Base-by-base conservation (phyloP, 257 asterid species). In the Solanum peruvianum region DNA sequence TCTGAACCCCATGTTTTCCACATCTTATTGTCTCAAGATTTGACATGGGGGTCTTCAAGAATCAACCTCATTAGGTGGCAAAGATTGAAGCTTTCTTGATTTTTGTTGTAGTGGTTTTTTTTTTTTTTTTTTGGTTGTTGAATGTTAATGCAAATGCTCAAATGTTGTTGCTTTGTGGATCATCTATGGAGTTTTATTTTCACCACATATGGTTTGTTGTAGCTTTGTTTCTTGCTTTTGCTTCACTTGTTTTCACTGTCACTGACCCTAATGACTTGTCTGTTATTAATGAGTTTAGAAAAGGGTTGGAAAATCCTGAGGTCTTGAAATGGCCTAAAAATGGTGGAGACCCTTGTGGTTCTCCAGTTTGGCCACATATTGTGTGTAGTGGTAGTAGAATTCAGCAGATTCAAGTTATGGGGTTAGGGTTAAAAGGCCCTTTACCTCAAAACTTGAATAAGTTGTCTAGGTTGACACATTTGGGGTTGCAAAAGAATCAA, bases 361-460 rank as follows among this genome's bases (percentile, higher is more conserved):
- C 98, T 52, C 98, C 98, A 29, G 87, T 86, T 10, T 96, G 98
- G 99, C 94, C 93, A 1, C 96, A 95, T 90, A 62, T 96, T 3
- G 94, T 42, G 81, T 96, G 99, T 69, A 42, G 88, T 15, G 92
- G 88, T 25, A 85, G 76, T 86, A 89, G 98, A 52, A 96, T 96
- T 45, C 52, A 95, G 8, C 99, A 96, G 92, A 94, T 96, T 94
- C 98, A 96, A 90, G 99, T 93, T n/a, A 90, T 86, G 81, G 93
- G 92, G 9, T 91, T 95, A 89, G 98, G 99, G 4, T 84, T 96
- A 29, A 91, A 91, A 70, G 99, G 99, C 64, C 93, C 95, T 49
- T 91, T 96, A 60, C 99, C 99, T 41, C 87, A 86, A 41, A 93
- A 91, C 47, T 89, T 96, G 89, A 96, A 96, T 62, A 90, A 92